Conservation (phyloP, 768 basidiomycete genomes). For the Auricularia auricula-judae region DNA sequence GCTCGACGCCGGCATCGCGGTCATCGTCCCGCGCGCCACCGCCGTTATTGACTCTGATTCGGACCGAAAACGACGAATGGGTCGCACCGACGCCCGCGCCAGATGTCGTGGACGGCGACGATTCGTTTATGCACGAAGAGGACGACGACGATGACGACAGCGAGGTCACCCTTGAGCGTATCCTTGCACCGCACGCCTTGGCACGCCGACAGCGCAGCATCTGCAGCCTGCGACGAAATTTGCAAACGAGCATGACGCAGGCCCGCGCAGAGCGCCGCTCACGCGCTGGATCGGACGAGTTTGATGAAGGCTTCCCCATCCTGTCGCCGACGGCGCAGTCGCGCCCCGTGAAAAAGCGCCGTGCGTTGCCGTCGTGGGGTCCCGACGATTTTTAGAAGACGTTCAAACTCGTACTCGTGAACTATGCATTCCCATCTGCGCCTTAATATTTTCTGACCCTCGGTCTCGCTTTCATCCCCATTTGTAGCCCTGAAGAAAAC, state of each 20-base stretch:
- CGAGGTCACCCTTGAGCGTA: neutral
- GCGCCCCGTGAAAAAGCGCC: neutral
- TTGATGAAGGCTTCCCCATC: neutral
- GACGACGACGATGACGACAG: neutral
- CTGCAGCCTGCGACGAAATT: neutral
- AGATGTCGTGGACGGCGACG: neutral
- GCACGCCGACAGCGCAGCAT: neutral
- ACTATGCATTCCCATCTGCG: neutral
- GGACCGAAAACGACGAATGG: neutral
- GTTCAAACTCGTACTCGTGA: too few species aligned
- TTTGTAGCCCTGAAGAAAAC: too few species aligned
- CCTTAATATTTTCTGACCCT: too few species aligned
- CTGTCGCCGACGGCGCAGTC: neutral
- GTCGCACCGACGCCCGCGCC: neutral
- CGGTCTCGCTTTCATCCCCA: too few species aligned
- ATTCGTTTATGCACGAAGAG: neutral
- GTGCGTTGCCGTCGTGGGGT: neutral
- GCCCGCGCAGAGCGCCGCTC: neutral
- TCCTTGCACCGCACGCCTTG: neutral
- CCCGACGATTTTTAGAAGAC: neutral
- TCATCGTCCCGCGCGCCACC: slow-evolving; percentile 28
- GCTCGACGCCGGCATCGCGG: slow-evolving; percentile 60
- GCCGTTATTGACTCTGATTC: neutral
- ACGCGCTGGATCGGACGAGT: neutral
- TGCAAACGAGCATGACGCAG: neutral